Evolutionary conservation across 2,329 filamentous ascomycete species (phyloP).

Genomic region (Elsinoe batatas): DNA sequence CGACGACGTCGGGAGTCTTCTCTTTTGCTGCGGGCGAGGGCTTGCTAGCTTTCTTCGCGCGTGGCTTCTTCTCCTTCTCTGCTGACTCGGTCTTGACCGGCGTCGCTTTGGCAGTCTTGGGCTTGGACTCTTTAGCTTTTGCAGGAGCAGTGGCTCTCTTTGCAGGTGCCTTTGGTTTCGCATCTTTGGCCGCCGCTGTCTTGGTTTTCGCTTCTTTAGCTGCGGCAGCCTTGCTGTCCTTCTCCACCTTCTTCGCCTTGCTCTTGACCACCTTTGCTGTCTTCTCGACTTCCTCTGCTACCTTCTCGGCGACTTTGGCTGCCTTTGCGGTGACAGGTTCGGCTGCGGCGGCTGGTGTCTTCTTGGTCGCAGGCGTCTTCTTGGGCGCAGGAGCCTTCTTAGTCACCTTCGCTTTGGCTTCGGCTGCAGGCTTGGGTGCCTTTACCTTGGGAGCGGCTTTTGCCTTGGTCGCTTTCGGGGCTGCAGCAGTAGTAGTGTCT

Average conservation of each 20-base stretch:
- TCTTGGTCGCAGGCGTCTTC: neutral
- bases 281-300: constrained; percentile 3
- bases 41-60: neutral
- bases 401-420: constrained; percentile 12
- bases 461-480: neutral
- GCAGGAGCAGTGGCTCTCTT: neutral
- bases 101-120: neutral
- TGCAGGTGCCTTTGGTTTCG: neutral
- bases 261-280: neutral
- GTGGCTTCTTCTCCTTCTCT: neutral
- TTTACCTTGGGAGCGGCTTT: constrained; percentile 4
- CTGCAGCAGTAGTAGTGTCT: neutral
- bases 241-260: neutral
- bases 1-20: neutral
- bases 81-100: neutral
- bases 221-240: neutral
- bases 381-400: constrained; percentile 7
- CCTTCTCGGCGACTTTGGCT: neutral
- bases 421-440: constrained; percentile 8
- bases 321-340: neutral
- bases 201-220: neutral
- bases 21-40: neutral
- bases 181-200: neutral
- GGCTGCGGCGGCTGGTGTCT: constrained; percentile 1
- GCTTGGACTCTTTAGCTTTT: neutral